Base-by-base conservation (phyloP, 768 basidiomycete genomes). In the Trametes cubensis region DNA sequence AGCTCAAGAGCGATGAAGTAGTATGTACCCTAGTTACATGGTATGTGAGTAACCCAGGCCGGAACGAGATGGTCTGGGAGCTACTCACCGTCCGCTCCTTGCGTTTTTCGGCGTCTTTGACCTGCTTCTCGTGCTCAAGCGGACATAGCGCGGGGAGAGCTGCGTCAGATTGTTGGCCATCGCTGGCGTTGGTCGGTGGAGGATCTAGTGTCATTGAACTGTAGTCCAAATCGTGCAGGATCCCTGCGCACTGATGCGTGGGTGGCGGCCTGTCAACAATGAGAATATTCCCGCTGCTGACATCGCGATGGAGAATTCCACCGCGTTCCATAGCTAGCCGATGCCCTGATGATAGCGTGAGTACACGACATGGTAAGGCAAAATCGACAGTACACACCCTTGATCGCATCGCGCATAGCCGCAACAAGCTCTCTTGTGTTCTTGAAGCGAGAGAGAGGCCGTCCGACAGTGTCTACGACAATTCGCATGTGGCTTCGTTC, bases 401-500 rank as follows among this genome's bases (percentile, higher is more conserved):
- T 18, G 18, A 66, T 61, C 0, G 62, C 65, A 38, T 66, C 62
- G 18, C 47, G 52, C 2, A 66, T 39, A 10, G 59, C 61, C n/a
- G 34, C 28, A 5, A 62, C 58, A 34, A 66, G 45, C 49, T 62
- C 61, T 13, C 44, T 45, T 5, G 65, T 66, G 23, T 34, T 46
- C 14, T 20, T 21, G 23, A 66, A 66, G 4, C 34, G 34, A 1
- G 18, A 34, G 28, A 66, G 50, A 1, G 65, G 61, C 15, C 49
- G 21, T 0, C 65, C 65, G 20, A 63, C 54, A 6, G 49, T 52
- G 30, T 60, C 58, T 23, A 57, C 14, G 11, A 60, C 61, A 10
- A 66, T 41, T 5, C 65, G 61, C 49, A 60, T 56, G 34, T 62
- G 65, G 25, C 58, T 60, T 1, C 61, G 61, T 25, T 66, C 61